Evolutionary conservation across 495 filamentous ascomycete species (phyloP), one percentile per base, ranked within the genome.

Genomic region (Penicillium cinerascens): DNA sequence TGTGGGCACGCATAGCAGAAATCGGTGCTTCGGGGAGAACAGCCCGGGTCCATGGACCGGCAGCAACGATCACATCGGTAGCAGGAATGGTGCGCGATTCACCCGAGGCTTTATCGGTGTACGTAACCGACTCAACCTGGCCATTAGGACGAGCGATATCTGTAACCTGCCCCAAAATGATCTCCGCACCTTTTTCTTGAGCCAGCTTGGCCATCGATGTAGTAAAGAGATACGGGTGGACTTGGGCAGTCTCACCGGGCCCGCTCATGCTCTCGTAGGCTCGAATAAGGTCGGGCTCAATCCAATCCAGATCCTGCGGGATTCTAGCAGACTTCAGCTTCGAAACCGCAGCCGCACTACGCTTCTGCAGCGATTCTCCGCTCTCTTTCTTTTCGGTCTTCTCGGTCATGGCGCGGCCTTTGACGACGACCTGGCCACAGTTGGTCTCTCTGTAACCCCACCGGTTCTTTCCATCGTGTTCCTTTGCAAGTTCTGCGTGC

Each of bases 141-240:
- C 73, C 64, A 1, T 70, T 71, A 4, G 71, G 58, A 51, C 82
- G 78, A 50, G 81, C 78, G 37, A 93, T 90, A 44, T 67, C 64
- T 8, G 74, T 84, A 4, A 85, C 87, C 6, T 80, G 79, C 10
- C 88, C 87, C 26, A 87, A 57, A 21, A 85, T 75, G 47, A 97
- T 81, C 40, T 86, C 80, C 21, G 81, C 86, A 8, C 92, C 92
- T 52, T 78, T 82, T 50, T 91, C 82, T 52, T 79, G 76, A 8
- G 92, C 91, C 16, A 98, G 77, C 35, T 81, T 78, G 10, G 90
- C 89, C 65, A 98, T 93, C 3, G 87, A 79, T 0, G 83, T 96
- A 3, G 92, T 98, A 59, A 98, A 97, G 20, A 88, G 83, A 61
- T 88, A 91, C 2, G 93, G 93, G 67, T 97, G 93, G 6, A 97